Evolutionary conservation across 129 eudicot genomes (phyloP).

Genomic region (Chrysanthemum seticuspe): DNA sequence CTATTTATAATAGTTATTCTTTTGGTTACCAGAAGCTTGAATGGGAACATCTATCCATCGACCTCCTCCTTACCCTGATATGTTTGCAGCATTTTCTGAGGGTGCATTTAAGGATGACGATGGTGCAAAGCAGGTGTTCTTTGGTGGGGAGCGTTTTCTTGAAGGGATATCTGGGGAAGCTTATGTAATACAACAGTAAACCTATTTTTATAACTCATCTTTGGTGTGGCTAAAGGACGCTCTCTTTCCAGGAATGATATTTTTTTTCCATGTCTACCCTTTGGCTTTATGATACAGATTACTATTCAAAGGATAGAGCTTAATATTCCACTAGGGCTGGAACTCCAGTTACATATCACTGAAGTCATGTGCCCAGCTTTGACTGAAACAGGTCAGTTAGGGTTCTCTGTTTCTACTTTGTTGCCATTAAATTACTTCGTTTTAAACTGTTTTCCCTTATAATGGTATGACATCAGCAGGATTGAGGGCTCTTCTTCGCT

Average conservation of each 20-base stretch:
- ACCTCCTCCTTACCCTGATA: conserved; percentile 99
- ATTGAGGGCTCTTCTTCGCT: conserved; percentile 92
- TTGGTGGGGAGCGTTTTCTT: conserved; percentile 95
- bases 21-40: conserved; percentile 81
- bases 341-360: conserved; percentile 78
- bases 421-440: conserved; percentile 7
- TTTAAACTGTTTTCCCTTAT: conserved; percentile 14
- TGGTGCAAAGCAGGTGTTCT: conserved; percentile 92
- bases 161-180: conserved; percentile 99
- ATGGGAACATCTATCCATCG: conserved; percentile 92
- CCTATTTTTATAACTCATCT: conserved; percentile 27
- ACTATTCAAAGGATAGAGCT: conserved; percentile 89
- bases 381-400: conserved; percentile 86
- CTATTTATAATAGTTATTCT: conserved; percentile 26
- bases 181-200: conserved; percentile 60
- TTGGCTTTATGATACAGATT: conserved; percentile 52
- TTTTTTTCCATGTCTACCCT: conserved; percentile 15
- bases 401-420: conserved; percentile 12
- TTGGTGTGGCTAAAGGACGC: conserved; percentile 23
- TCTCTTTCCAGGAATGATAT: conserved; percentile 5
- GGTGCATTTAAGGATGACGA: conserved; percentile 87
- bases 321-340: conserved; percentile 88
- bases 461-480: conserved; percentile 52
- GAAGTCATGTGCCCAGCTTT: conserved; percentile 98
- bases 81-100: conserved; percentile 69